Conservation (phyloP, 306 rosid genomes). For the Cucurbita argyrosperma region DNA sequence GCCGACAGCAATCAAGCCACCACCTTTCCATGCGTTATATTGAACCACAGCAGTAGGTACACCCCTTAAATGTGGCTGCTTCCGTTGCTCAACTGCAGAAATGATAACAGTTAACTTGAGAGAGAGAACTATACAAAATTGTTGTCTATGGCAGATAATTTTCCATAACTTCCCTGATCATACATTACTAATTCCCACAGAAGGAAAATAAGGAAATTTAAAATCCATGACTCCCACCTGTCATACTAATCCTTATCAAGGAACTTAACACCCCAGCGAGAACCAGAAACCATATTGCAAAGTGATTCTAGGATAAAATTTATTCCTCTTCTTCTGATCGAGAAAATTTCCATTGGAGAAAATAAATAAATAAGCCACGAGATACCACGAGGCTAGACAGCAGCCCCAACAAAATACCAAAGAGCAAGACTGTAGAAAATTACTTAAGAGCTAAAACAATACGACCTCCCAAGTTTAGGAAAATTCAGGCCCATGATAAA, state of each 20-base stretch:
- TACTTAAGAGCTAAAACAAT: background rate
- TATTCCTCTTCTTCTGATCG: background rate
- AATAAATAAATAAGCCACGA: background rate
- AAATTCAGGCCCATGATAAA: background rate
- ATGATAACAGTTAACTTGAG: background rate
- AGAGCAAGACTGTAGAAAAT: background rate
- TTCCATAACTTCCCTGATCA: background rate
- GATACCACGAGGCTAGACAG: background rate
- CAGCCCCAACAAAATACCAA: background rate
- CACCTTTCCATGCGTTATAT: conserved; percentile 85
- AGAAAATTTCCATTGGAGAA: background rate
- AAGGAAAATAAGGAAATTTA: background rate
- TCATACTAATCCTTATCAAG: background rate
- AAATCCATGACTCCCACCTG: background rate
- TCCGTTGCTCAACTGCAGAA: conserved; percentile 74
- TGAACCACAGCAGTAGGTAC: conserved; percentile 83
- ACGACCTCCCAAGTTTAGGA: background rate
- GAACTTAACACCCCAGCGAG: background rate
- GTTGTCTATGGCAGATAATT: background rate
- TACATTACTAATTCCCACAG: background rate
- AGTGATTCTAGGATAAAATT: background rate
- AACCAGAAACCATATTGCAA: background rate
- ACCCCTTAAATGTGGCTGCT: conserved; percentile 63
- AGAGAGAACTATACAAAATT: background rate
- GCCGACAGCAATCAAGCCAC: conserved; percentile 84